Percentiles rank a stretch among this genome's conserved stretches.
Evolutionary conservation across 306 rosid species (phyloP).

Genomic region (Casuarina cunninghamiana): DNA sequence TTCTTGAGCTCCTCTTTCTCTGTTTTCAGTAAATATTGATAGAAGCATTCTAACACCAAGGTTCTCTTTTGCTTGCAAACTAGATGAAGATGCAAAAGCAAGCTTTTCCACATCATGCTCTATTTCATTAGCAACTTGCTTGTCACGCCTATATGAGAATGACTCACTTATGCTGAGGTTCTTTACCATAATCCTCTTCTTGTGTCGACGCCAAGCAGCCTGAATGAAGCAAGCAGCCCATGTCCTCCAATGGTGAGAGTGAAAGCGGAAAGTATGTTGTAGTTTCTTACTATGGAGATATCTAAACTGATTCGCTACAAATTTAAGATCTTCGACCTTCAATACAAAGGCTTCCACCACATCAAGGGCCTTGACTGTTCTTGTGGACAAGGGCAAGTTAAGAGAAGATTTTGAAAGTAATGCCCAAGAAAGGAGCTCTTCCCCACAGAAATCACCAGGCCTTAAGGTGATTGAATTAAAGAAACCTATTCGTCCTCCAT

Average conservation of each 20-base stretch:
- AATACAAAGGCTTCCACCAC: conserved; percentile 94
- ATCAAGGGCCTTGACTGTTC: conserved; percentile 70
- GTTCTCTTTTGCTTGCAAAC: conserved; percentile 60
- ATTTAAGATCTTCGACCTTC: conserved; percentile 30
- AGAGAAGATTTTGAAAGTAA: no score
- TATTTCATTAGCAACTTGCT: conserved; percentile 31
- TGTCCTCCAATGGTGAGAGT: no score
- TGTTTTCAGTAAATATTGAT: no score
- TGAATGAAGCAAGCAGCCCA: conserved; percentile 1
- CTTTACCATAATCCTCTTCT: conserved; percentile 56
- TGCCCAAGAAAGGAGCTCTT: no score
- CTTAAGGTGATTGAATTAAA: conserved; percentile 74
- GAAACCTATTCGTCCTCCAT: conserved; percentile 91
- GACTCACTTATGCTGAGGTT: conserved; percentile 58
- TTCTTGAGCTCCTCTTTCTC: conserved; percentile 54
- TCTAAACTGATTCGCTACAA: conserved; percentile 74
- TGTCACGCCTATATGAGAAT: conserved; percentile 32
- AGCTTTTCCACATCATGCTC: conserved; percentile 27
- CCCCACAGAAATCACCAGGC: conserved; percentile 75
- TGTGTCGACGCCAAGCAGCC: conserved; percentile 76
- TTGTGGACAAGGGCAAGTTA: background rate
- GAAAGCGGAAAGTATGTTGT: conserved; percentile 55
- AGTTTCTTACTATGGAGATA: conserved; percentile 89
- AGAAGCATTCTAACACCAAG: conserved; percentile 53
- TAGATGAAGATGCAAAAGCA: conserved; percentile 25